A percentile compares a stretch with the other conserved stretches of the same genome.
These are phyloP conservation scores for Suhomyces xylopsoci DNA, from an alignment of 805 yeast species.

Conservation along the genomic window DNA sequence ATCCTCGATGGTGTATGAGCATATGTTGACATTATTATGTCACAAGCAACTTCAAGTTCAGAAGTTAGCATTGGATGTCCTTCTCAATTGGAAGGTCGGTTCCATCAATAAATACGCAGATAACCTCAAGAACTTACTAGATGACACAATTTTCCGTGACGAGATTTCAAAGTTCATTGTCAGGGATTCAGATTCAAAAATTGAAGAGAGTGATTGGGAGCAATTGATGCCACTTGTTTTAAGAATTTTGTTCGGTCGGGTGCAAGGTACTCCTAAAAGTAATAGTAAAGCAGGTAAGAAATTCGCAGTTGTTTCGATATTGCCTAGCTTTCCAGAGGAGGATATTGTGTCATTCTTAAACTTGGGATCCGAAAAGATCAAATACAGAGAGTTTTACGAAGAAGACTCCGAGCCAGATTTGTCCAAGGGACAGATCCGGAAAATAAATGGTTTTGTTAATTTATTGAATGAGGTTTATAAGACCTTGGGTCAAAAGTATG, in stretches of 20 bases:
- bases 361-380: constrained; percentile 58
- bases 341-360: constrained; percentile 58
- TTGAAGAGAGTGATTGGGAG: constrained; percentile 60
- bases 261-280: constrained; percentile 64
- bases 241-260: constrained; percentile 82
- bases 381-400: constrained; percentile 33
- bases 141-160: constrained; percentile 81
- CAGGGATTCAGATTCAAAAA: constrained; percentile 43
- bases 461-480: constrained; percentile 54
- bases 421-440: constrained; percentile 38
- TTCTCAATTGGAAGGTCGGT: constrained; percentile 62
- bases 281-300: constrained; percentile 73
- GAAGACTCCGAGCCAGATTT: constrained; percentile 10
- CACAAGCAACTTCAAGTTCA: constrained; percentile 64
- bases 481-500: constrained; percentile 57
- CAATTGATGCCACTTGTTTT: constrained; percentile 68
- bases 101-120: constrained; percentile 66
- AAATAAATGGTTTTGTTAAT: constrained; percentile 62
- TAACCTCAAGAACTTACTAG: constrained; percentile 69
- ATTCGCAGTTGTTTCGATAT: constrained; percentile 60
- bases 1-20: constrained; percentile 50
- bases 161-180: constrained; percentile 67
- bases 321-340: constrained; percentile 53
- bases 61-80: constrained; percentile 64
- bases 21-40: constrained; percentile 55